These are phyloP conservation scores for Phytomonas sp. DNA, from an alignment of 208 protist species.

Conservation along the genomic window DNA sequence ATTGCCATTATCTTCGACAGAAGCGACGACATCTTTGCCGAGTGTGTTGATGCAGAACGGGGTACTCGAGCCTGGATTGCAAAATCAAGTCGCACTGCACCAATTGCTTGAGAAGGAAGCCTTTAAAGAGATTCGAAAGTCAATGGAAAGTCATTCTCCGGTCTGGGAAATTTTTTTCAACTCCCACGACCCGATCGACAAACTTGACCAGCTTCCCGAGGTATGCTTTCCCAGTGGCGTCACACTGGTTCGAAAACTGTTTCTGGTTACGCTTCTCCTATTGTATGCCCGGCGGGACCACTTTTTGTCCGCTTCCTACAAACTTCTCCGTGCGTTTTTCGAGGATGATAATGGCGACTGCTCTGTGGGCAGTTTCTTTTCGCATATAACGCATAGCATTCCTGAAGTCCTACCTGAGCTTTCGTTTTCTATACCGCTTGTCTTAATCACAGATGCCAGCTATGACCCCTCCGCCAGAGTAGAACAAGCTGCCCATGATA, in stretches of 20 bases:
- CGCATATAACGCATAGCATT: constrained; percentile 32
- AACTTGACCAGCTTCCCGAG: constrained; percentile 28
- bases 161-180: constrained; percentile 52
- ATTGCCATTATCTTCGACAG: neutral
- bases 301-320: constrained; percentile 50
- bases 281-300: constrained; percentile 69
- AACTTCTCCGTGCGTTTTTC: constrained; percentile 68
- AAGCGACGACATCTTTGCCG: neutral
- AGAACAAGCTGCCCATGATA: constrained; percentile 71
- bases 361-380: constrained; percentile 35
- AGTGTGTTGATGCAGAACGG: constrained; percentile 17
- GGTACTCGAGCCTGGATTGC: constrained; percentile 18
- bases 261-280: constrained; percentile 55
- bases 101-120: constrained; percentile 42
- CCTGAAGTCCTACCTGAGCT: constrained; percentile 50
- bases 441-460: constrained; percentile 86
- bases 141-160: constrained; percentile 27
- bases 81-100: constrained; percentile 30
- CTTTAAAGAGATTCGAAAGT: constrained; percentile 51
- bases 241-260: constrained; percentile 34
- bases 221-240: constrained; percentile 24
- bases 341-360: constrained; percentile 16
- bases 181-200: constrained; percentile 26
- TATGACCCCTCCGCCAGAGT: constrained; percentile 91
- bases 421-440: constrained; percentile 53